Percentiles rank a stretch among this genome's conserved stretches.
Evolutionary conservation across 192 early-diverging fungal genomes (phyloP).

Genomic region (Gaertneriomyces sp.): DNA sequence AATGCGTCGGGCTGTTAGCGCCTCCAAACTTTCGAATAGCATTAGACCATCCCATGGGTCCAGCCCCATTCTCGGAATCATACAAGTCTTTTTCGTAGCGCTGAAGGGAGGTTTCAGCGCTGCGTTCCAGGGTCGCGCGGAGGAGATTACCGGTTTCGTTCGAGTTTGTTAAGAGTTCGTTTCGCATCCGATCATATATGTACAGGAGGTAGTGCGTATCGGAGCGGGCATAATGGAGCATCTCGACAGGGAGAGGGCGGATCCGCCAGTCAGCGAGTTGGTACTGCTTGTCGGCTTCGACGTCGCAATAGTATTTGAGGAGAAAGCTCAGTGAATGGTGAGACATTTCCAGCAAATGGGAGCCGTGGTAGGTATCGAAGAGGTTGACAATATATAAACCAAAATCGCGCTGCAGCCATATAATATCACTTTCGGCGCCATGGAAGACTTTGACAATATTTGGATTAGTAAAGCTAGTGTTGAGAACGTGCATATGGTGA

Average conservation of each 20-base stretch:
- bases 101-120: constrained; percentile 63
- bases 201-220: constrained; percentile 97
- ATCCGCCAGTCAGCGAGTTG: constrained; percentile 98
- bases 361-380: constrained; percentile 96
- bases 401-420: constrained; percentile 97
- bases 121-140: constrained; percentile 59
- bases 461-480: constrained; percentile 84
- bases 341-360: constrained; percentile 76
- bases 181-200: constrained; percentile 89
- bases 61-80: constrained; percentile 74
- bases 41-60: constrained; percentile 75
- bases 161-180: constrained; percentile 68
- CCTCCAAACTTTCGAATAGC: constrained; percentile 57
- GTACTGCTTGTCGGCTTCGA: constrained; percentile 86
- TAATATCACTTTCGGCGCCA: constrained; percentile 93
- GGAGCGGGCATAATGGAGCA: constrained; percentile 85
- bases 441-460: constrained; percentile 86
- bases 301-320: constrained; percentile 71
- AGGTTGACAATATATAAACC: constrained; percentile 93
- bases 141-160: constrained; percentile 67
- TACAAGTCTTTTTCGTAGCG: constrained; percentile 80
- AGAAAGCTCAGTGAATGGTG: constrained; percentile 80
- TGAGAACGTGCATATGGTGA: constrained; percentile 67
- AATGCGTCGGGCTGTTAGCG: constrained; percentile 47
- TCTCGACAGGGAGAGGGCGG: constrained; percentile 86